Base-by-base conservation (phyloP, 2,329 filamentous ascomycete species). In the Colletotrichum noveboracense region DNA sequence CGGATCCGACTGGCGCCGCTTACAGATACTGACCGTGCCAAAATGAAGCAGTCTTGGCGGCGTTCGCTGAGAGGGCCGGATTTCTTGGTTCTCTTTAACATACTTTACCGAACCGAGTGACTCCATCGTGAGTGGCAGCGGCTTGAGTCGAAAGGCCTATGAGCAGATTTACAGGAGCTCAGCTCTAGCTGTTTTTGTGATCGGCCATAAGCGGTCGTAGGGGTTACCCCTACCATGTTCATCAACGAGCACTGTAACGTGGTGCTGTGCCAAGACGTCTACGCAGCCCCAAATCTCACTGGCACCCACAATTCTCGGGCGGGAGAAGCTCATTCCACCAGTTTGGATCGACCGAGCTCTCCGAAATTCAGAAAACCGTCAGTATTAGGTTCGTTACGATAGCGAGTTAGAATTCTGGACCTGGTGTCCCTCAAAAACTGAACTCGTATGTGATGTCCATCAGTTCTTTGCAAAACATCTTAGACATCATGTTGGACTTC, bases 61-160 rank as follows among this genome's bases (percentile, higher is more conserved):
- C 30, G 0, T 68, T 6, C 2, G 34, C 4, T 48, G 10, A 8
- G 52, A 34, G 66, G 48, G 13, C 16, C 56, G 26, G 26, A 61
- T 21, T 48, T 38, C 65, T 69, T 69, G 65, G 36, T 60, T 32
- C 65, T 64, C 70, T 73, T 21, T 43, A 73, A 73, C 55, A 73
- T 36, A 56, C 21, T 73, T 73, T 73, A 9, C 21, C 18, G n/a
- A 28, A n/a, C 34, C 6, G 14, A n/a, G 14, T 62, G 21, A 36
- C n/a, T 58, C 21, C 66, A 38, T 68, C 52, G 43, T 55, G 28
- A 26, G 43, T 52, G 43, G 43, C 43, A 52, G 43, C 6, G 38
- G 26, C 13, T 21, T 30, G 24, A 32, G 18, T 26, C 9, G 12
- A n/a, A 36, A 14, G 16, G n/a, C 21, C 5, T 6, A 7, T 13